Evolutionary conservation across 345 rosid species (phyloP), one percentile per base, ranked within the genome.

Genomic region (Corymbia maculata): DNA sequence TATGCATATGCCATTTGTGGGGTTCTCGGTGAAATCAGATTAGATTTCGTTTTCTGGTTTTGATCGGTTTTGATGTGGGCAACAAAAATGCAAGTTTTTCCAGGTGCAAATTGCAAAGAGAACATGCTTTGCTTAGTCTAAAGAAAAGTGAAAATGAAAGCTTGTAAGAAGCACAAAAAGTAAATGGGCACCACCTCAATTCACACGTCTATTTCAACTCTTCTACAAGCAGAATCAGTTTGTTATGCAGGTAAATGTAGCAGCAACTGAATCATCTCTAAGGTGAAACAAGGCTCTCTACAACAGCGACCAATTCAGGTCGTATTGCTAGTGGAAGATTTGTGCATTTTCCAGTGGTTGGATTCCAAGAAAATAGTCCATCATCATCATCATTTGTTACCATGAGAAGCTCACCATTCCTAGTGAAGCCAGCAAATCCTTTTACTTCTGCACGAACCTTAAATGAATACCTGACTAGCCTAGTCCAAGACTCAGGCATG

Each of bases 321-420:
- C 8, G 4, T 3, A 7, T 4, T 3, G 13, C 1, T 3, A 8
- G 13, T 22, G 64, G 5, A 57, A 57, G 12, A 22, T 3, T 8
- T 22, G 28, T 12, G 28, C 3, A 9, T 57, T 57, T 11, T 4
- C 36, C 4, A 7, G 4, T 64, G 36, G 13, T 13, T 7, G 32
- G 32, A 64, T 64, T n/a, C 17, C 70, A 1, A 64, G 36, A 28
- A 64, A 64, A 16, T 13, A 4, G 70, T 4, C n/a, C 15, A 3
- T 8, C 8, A 64, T 6, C 15, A 3, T 8, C 8, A 64, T 6
- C 16, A 64, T 6, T 5, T 28, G 28, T 61, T n/a, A 5, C 7
- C 70, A 64, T 64, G 17, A 64, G 36, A 55, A 64, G 70, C 70
- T 64, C 70, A 4, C 70, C 70, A 64, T 64, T n/a, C 8, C 32